These are phyloP conservation scores for Steccherinum ochraceum DNA, from an alignment of 768 basidiomycete genomes.

Conservation along the genomic window DNA sequence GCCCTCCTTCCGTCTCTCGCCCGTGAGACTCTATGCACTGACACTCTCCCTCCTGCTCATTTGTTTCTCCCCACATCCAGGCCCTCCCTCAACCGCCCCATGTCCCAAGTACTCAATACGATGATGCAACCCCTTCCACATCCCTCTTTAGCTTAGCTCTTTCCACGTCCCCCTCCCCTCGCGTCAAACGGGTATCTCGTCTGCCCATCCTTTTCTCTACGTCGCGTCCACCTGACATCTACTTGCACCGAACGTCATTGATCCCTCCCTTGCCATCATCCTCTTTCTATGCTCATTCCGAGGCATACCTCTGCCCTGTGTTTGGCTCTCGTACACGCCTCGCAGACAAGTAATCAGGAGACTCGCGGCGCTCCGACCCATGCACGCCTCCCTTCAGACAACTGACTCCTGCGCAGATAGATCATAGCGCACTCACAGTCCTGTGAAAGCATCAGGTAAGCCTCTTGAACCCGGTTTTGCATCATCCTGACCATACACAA, in stretches of 20 bases:
- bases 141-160: no score
- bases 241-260: constrained; percentile 6
- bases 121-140: neutral
- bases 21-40: no score
- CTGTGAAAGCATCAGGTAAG: neutral
- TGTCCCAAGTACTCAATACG: neutral
- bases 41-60: no score
- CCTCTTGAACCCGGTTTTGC: no score
- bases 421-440: neutral
- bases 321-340: no score
- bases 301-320: neutral
- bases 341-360: no score
- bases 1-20: no score
- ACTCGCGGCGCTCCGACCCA: constrained; percentile 10
- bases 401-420: neutral
- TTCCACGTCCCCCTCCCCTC: no score
- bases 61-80: no score
- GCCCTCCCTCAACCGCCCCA: no score
- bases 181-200: neutral
- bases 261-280: neutral
- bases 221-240: constrained; percentile 3
- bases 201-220: constrained; percentile 1
- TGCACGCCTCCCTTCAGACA: neutral
- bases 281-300: neutral
- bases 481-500: no score